Percentiles rank a stretch among this genome's conserved stretches.
Evolutionary conservation across 208 protist species (phyloP).

Genomic region (Balamuthia mandrillaris): DNA sequence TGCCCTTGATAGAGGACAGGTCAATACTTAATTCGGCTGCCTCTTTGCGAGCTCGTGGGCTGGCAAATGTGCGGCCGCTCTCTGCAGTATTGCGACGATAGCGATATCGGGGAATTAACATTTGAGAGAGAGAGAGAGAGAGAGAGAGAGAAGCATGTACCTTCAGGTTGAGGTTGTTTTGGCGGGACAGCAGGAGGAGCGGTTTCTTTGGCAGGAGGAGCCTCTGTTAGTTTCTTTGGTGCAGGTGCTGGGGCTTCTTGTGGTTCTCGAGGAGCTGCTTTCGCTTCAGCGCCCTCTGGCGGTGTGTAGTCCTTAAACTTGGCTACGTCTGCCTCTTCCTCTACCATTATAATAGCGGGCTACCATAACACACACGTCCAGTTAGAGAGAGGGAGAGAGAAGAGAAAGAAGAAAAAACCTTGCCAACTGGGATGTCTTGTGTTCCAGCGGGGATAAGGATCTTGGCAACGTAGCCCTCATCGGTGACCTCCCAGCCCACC

Average conservation of each 20-base stretch:
- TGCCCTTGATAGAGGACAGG: conserved; percentile 73
- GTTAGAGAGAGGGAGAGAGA: neutral
- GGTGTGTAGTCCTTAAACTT: conserved; percentile 76
- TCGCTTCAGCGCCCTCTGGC: neutral
- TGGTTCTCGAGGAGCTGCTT: no score
- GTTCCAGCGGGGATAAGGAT: conserved; percentile 81
- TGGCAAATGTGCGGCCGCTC: no score
- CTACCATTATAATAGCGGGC: conserved; percentile 81
- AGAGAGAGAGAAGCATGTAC: conserved; percentile 21
- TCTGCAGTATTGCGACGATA: no score
- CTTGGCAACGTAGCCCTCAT: conserved; percentile 91
- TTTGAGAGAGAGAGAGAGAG: no score
- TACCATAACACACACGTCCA: neutral
- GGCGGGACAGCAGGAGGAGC: conserved; percentile 76
- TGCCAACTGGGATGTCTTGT: conserved; percentile 75
- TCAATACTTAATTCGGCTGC: no score
- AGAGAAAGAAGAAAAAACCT: conserved; percentile 32
- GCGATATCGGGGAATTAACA: no score
- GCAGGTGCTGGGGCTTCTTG: neutral
- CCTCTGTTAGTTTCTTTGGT: no score
- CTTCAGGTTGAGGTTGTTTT: conserved; percentile 50
- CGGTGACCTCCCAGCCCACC: conserved; percentile 87
- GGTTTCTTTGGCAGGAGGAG: neutral
- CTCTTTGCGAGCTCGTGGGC: no score
- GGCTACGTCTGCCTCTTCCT: conserved; percentile 81